Evolutionary conservation across 139 green algal genomes (phyloP).

Genomic region (Micractinium conductrix): DNA sequence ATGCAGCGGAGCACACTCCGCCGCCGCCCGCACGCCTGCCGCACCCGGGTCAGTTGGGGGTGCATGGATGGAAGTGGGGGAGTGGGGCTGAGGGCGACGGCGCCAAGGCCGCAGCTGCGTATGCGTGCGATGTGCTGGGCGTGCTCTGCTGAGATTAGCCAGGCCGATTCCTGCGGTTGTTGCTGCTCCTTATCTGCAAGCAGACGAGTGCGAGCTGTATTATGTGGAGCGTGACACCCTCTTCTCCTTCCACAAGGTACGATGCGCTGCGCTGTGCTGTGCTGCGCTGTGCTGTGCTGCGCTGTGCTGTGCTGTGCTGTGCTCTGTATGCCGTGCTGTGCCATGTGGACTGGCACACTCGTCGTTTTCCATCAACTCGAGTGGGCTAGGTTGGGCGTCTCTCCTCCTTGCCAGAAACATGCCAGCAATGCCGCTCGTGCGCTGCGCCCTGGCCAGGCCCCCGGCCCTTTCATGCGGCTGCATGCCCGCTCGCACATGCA

Average conservation of each 20-base stretch:
- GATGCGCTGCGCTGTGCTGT: neutral
- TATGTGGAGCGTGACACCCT: constrained; percentile 97
- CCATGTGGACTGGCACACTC: neutral
- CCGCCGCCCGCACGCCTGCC: constrained; percentile 78
- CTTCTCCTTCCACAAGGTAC: constrained; percentile 93
- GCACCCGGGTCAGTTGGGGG: constrained; percentile 65
- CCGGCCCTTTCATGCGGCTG: no score
- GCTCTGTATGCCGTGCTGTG: neutral
- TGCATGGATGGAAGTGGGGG: neutral
- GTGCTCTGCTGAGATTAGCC: no score
- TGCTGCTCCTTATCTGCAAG: no score
- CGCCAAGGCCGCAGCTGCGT: neutral
- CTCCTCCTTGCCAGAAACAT: no score
- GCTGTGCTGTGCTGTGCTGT: neutral
- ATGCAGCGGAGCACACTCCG: constrained; percentile 87
- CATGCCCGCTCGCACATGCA: no score
- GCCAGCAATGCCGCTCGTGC: no score
- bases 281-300: no score
- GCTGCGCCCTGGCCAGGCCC: no score
- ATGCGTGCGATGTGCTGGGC: neutral
- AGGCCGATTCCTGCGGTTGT: no score
- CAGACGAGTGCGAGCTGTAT: constrained; percentile 94
- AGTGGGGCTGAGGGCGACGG: neutral
- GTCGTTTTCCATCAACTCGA: no score
- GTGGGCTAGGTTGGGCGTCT: no score